Evolutionary conservation across 2,329 filamentous ascomycete genomes (phyloP), one percentile per base, ranked within the genome.

Genomic region (Hymenoscyphus infarciens): DNA sequence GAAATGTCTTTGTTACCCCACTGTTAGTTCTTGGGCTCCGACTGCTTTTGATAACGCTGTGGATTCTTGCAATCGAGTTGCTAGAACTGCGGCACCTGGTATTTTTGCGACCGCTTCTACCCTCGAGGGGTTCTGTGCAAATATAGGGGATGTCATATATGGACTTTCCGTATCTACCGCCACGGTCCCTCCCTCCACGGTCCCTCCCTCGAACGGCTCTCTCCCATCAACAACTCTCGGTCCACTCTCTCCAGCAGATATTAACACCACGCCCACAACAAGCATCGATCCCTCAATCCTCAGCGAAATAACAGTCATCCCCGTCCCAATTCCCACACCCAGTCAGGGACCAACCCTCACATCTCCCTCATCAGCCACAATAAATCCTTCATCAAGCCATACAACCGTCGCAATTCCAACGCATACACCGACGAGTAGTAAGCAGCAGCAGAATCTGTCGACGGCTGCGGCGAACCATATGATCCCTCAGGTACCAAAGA

Each of bases 1-100:
- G 10, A 63, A 29, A 19, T 63, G 61, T 25, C 54, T 63, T 27
- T 63, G 61, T 22, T 57, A 60, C n/a, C 16, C 55, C 19, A 54
- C 19, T 15, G 22, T 29, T 29, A n/a, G 13, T 27, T 49, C 31
- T 19, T 62, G 60, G 60, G 13, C 29, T 10, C 54, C 58, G 4
- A 31, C 1, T 4, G 19, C 31, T 22, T 63, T 63, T 22, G 61
- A 63, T 16, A 45, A 57, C 38, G 38, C 57, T 5, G 57, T 57
- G 6, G 42, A 52, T 15, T 10, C 39, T 3, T 63, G 61, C 25
- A 53, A 33, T 49, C 19, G 33, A 29, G 33, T 33, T n/a, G 52
- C 19, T 3, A 53, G 15, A 5, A 60, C 57, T 16, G 27, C 27
- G 6, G 33, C 35, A 3, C 58, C 61, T 1, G 35, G n/a, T 2